Conservation (phyloP, 495 filamentous ascomycete genomes). For the Talaromyces adpressus region DNA sequence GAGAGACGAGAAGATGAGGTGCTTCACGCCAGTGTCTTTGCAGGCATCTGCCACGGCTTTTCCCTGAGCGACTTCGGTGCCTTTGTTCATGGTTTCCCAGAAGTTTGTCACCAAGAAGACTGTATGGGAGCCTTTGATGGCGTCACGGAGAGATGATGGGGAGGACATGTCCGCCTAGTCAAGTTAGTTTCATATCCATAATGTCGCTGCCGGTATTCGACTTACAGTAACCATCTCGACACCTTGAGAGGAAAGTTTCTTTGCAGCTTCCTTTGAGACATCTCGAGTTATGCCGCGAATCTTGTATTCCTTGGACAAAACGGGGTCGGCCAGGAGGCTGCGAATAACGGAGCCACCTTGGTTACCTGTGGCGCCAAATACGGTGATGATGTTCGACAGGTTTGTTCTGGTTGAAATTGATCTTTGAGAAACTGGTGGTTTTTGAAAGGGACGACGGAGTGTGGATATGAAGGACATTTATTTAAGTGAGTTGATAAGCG, state of each 20-base stretch:
- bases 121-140: slow-evolving; percentile 25
- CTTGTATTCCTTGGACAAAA: slow-evolving; percentile 31
- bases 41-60: slow-evolving; percentile 49
- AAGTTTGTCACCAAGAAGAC: slow-evolving; percentile 29
- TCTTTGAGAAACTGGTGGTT: neutral
- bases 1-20: slow-evolving; percentile 22
- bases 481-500: neutral
- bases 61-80: slow-evolving; percentile 32
- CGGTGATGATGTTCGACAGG: slow-evolving; percentile 31
- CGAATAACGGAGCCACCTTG: slow-evolving; percentile 26
- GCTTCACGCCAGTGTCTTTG: slow-evolving; percentile 15
- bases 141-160: slow-evolving; percentile 16
- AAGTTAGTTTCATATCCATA: neutral
- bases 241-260: slow-evolving; percentile 29
- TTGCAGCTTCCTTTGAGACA: slow-evolving; percentile 22
- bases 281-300: slow-evolving; percentile 28
- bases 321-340: slow-evolving; percentile 16
- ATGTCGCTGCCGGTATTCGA: neutral
- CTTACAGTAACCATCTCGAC: slow-evolving; percentile 30
- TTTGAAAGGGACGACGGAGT: neutral
- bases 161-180: slow-evolving; percentile 26
- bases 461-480: neutral
- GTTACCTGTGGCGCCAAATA: slow-evolving; percentile 41
- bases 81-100: neutral
- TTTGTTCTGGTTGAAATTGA: neutral